A percentile compares a stretch with the other conserved stretches of the same genome.
These are phyloP conservation scores for Sparassis latifolia DNA, from an alignment of 1,284 basidiomycete genomes.

Conservation along the genomic window DNA sequence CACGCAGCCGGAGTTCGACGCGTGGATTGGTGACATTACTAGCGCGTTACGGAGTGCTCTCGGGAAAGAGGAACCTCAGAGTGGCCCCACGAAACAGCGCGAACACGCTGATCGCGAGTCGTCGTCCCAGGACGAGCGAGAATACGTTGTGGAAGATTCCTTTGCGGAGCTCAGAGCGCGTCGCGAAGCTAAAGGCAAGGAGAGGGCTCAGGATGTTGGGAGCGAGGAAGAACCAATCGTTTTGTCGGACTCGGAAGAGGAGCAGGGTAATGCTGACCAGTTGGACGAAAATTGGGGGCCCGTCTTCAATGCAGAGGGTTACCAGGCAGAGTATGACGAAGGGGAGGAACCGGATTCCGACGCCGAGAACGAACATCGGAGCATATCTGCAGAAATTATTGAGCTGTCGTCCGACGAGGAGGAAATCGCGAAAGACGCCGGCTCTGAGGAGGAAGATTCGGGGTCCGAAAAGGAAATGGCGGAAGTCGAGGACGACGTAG, in stretches of 20 bases:
- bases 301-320: conserved; percentile 9
- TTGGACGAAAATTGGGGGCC: conserved; percentile 18
- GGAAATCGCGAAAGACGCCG: conserved; percentile 1
- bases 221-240: conserved; percentile 41
- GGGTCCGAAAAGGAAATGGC: conserved; percentile 5
- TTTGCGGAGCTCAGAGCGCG: conserved; percentile 46
- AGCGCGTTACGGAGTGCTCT: conserved; percentile 46
- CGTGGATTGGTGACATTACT: conserved; percentile 60
- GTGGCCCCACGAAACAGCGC: conserved; percentile 6
- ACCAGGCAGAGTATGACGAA: conserved; percentile 18
- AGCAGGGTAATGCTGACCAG: conserved; percentile 19
- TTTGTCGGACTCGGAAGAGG: conserved; percentile 28
- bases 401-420: conserved; percentile 21
- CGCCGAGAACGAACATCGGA: conserved; percentile 8
- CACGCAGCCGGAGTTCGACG: conserved; percentile 56
- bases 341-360: conserved; percentile 31
- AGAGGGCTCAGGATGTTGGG: conserved; percentile 50
- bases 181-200: conserved; percentile 50
- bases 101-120: conserved; percentile 9
- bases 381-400: conserved; percentile 11
- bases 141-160: conserved; percentile 40
- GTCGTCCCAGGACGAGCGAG: conserved; percentile 20
- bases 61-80: conserved; percentile 31
- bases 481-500: conserved; percentile 5
- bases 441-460: conserved; percentile 6